Evolutionary conservation across 225 moss, liverwort and hornwort species (phyloP).

Genomic region (Marchantia paleacea): DNA sequence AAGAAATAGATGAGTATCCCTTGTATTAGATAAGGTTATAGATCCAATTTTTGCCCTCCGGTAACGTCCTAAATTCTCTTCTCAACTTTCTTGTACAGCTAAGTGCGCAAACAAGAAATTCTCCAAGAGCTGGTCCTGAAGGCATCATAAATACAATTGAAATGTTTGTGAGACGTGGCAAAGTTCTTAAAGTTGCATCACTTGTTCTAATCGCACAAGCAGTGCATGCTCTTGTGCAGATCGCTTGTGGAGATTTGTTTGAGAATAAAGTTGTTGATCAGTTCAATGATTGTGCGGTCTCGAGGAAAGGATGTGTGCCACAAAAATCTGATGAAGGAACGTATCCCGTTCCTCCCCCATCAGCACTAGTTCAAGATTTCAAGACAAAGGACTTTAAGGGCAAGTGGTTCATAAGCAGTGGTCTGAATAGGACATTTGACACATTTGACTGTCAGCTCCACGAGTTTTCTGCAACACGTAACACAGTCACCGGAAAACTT

Average conservation of each 20-base stretch:
- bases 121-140: too few relatives aligned
- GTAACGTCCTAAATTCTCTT: too few relatives aligned
- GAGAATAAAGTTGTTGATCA: slow-evolving; percentile 86
- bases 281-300: slow-evolving; percentile 93
- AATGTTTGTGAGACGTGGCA: too few relatives aligned
- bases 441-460: slow-evolving; percentile 94
- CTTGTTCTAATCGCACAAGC: not conserved
- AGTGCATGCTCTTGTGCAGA: slow-evolving; percentile 43
- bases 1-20: too few relatives aligned
- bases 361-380: slow-evolving; percentile 65
- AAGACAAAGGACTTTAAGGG: slow-evolving; percentile 64
- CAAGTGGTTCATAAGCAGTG: slow-evolving; percentile 94
- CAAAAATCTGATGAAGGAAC: slow-evolving; percentile 78
- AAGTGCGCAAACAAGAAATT: too few relatives aligned
- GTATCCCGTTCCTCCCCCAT: slow-evolving; percentile 65
- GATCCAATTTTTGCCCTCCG: too few relatives aligned
- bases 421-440: slow-evolving; percentile 86
- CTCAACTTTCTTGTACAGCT: too few relatives aligned
- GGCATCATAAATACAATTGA: too few relatives aligned
- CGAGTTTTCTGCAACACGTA: slow-evolving; percentile 52
- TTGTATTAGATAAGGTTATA: too few relatives aligned
- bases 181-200: not conserved
- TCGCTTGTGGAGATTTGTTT: slow-evolving; percentile 89
- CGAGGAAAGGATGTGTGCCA: slow-evolving; percentile 88
- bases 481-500: slow-evolving; percentile 51